phyloP scores from a whole-genome alignment of 108 stramenopile genomes.

The Chaetoceros tenuissimus region DNA sequence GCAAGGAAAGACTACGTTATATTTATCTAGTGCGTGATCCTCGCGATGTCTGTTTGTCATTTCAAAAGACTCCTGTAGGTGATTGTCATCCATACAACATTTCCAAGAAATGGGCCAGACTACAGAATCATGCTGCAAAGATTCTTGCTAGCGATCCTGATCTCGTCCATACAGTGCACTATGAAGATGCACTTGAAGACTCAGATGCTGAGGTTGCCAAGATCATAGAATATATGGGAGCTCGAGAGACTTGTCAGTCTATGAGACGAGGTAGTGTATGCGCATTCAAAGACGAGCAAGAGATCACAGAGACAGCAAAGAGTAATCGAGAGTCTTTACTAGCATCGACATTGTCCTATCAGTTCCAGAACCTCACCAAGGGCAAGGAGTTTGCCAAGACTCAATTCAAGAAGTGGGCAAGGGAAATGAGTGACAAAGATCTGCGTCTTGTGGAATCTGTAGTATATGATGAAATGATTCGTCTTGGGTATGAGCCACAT shows the following conservation, averaged over 20 bases:
- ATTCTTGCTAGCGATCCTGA: conserved; percentile 16
- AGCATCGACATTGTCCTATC: conserved; percentile 18
- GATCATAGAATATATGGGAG: conserved; percentile 25
- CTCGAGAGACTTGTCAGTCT: conserved; percentile 9
- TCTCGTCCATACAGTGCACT: conserved; percentile 11
- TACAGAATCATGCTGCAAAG: conserved; percentile 12
- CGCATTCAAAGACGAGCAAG: too few relatives aligned
- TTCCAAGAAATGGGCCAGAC: conserved; percentile 24
- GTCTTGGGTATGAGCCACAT: conserved; percentile 12
- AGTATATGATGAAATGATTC: conserved; percentile 15
- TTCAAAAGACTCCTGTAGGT: conserved; percentile 33
- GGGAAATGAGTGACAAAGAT: conserved; percentile 8
- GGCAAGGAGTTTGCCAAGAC: conserved; percentile 5
- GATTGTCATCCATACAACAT: conserved; percentile 27
- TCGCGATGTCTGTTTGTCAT: conserved; percentile 27
- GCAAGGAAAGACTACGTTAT: conserved; percentile 21
- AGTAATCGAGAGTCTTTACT: conserved; percentile 11
- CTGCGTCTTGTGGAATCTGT: conserved; percentile 17
- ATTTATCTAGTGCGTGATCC: conserved; percentile 33
- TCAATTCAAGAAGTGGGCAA: conserved; percentile 16
- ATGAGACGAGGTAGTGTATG: conserved; percentile 19
- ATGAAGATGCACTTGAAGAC: conserved; percentile 18
- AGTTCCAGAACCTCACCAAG: conserved; percentile 25
- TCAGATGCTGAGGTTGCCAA: conserved; percentile 6
- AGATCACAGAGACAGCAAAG: conserved; percentile 9